Conservation (phyloP, 2,329 filamentous ascomycete genomes). For the Blastomyces gilchristii region DNA sequence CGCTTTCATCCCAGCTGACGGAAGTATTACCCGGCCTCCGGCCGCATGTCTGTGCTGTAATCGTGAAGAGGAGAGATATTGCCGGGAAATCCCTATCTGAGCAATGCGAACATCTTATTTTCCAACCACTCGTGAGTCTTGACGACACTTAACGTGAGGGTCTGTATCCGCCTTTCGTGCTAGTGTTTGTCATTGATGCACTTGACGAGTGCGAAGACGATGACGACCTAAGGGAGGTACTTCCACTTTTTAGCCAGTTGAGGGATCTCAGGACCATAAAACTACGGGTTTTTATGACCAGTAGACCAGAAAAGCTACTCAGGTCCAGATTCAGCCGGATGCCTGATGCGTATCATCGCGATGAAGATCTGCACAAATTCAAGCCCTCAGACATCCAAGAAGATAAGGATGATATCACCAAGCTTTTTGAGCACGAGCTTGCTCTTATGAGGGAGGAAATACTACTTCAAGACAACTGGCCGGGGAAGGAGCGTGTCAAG, state of each 20-base stretch:
- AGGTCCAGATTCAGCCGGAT: conserved; percentile 17
- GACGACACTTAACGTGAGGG: neutral
- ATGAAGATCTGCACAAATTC: conserved; percentile 20
- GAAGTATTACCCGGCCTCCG: conserved; percentile 20
- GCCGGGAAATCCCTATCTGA: conserved; percentile 17
- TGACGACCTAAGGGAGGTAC: conserved; percentile 16
- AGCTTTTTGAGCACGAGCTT: conserved; percentile 19
- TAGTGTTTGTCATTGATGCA: conserved; percentile 21
- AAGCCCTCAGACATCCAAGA: conserved; percentile 4
- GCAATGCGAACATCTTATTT: conserved; percentile 20
- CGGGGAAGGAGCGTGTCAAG: conserved; percentile 17
- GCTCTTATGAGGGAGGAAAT: conserved; percentile 12
- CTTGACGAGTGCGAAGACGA: conserved; percentile 23
- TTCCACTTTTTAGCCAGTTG: conserved; percentile 17
- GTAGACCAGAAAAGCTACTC: conserved; percentile 21
- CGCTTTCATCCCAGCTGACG: conserved; percentile 4
- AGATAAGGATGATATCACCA: conserved; percentile 19
- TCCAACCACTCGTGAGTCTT: conserved; percentile 16
- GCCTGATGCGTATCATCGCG: conserved; percentile 11
- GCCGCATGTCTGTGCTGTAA: conserved; percentile 13
- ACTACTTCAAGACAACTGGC: conserved; percentile 16
- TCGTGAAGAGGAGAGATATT: conserved; percentile 21
- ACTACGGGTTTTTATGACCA: conserved; percentile 23
- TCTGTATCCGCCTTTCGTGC: neutral
- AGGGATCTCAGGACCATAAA: conserved; percentile 9